phyloP scores from a whole-genome alignment of 106 monocot species.

The Platanthera guangdongensis region DNA sequence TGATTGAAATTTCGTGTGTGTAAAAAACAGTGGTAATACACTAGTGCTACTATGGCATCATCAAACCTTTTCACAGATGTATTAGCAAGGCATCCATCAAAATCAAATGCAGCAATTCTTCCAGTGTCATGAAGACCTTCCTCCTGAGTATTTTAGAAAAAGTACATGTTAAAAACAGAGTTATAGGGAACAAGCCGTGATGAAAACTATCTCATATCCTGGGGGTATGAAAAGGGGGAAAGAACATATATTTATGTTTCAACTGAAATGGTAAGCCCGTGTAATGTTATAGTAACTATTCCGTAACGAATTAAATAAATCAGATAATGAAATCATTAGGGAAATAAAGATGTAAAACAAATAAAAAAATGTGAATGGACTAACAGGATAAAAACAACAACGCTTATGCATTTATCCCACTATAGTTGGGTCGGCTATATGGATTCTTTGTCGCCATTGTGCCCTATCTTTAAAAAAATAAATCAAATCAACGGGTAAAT shows the following conservation, averaged over 20 bases:
- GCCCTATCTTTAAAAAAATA: background rate
- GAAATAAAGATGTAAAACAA: background rate
- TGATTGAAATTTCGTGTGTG: too few species aligned
- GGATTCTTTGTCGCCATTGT: too few species aligned
- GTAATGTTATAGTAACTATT: background rate
- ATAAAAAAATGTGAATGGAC: background rate
- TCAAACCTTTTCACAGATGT: constrained; percentile 77
- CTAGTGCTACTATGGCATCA: background rate
- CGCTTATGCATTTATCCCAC: too few species aligned
- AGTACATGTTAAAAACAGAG: background rate
- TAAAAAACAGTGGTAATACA: background rate
- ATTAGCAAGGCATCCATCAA: constrained; percentile 92
- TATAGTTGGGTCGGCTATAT: too few species aligned
- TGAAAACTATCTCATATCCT: background rate
- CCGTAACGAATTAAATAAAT: background rate
- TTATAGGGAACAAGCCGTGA: background rate
- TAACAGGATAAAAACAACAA: background rate
- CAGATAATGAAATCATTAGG: background rate
- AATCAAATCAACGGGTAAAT: background rate
- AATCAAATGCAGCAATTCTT: constrained; percentile 96
- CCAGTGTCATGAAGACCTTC: constrained; percentile 56
- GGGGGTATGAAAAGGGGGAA: background rate
- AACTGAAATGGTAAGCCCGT: background rate
- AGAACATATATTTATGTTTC: background rate
- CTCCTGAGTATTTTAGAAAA: constrained; percentile 32